Percentiles rank a stretch among this genome's conserved stretches.
Conservation (phyloP, 306 rosid species). For the Ammopiptanthus mongolicus region DNA sequence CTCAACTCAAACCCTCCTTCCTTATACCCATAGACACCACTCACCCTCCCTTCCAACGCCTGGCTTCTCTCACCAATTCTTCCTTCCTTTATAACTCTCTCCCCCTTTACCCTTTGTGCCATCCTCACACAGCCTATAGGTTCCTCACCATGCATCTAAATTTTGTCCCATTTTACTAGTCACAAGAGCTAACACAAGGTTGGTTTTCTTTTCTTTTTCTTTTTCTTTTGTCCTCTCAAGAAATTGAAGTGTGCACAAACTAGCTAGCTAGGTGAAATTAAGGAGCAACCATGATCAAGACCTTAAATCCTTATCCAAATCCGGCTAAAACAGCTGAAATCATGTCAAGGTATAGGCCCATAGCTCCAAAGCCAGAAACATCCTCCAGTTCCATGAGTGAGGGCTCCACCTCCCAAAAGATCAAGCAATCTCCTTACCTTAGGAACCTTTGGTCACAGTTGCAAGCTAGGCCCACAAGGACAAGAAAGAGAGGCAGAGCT, state of each 20-base stretch:
- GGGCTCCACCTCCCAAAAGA: conserved; percentile 43
- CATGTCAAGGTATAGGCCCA: conserved; percentile 88
- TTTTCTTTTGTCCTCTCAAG: too few species aligned
- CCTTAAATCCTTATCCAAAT: conserved; percentile 53
- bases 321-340: conserved; percentile 82
- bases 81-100: conserved; percentile 18
- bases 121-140: background rate
- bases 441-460: conserved; percentile 78
- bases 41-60: background rate
- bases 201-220: background rate
- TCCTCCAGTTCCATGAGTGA: conserved; percentile 30
- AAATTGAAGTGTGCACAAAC: too few species aligned
- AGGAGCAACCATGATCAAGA: conserved; percentile 61
- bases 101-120: background rate
- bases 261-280: too few species aligned
- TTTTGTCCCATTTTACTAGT: background rate
- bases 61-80: background rate
- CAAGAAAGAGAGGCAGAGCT: conserved; percentile 68
- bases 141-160: background rate
- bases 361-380: conserved; percentile 88
- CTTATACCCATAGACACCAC: background rate
- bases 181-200: background rate
- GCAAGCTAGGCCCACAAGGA: conserved; percentile 88
- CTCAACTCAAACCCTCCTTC: background rate
- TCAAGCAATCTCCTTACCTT: conserved; percentile 71